These are phyloP conservation scores for Elongisporangium prolatum DNA, from an alignment of 352 stramenopile species.

Conservation along the genomic window DNA sequence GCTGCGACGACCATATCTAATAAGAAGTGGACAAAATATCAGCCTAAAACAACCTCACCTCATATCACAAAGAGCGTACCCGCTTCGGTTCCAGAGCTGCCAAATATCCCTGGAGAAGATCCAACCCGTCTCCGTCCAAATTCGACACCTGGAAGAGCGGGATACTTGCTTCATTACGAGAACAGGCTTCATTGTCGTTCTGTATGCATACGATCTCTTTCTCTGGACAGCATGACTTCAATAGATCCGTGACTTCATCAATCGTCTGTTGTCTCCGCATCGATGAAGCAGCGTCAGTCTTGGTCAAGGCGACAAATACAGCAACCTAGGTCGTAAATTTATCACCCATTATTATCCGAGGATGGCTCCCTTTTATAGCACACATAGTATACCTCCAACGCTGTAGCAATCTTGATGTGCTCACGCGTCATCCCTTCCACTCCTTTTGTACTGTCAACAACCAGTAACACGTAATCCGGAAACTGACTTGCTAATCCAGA, in stretches of 20 bases:
- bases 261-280: constrained; percentile 48
- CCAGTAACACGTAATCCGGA: constrained; percentile 84
- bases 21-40: not conserved
- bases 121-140: constrained; percentile 45
- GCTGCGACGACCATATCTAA: constrained; percentile 41
- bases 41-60: not conserved
- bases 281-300: constrained; percentile 41
- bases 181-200: constrained; percentile 2
- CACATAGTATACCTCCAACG: constrained; percentile 36
- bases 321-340: constrained; percentile 17
- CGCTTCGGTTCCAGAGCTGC: constrained; percentile 50
- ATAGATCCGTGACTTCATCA: constrained; percentile 34
- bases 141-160: constrained; percentile 65
- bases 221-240: constrained; percentile 27
- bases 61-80: constrained; percentile 14
- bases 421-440: constrained; percentile 77
- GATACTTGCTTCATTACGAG: constrained; percentile 18
- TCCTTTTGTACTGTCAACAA: constrained; percentile 59
- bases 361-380: not conserved
- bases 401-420: constrained; percentile 72
- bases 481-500: constrained; percentile 80
- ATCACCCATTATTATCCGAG: not conserved
- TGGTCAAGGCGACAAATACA: constrained; percentile 82
- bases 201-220: constrained; percentile 15
- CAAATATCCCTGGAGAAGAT: constrained; percentile 55